phyloP scores from a whole-genome alignment of 176 grass and related monocot genomes.

The Avena atlantica region DNA sequence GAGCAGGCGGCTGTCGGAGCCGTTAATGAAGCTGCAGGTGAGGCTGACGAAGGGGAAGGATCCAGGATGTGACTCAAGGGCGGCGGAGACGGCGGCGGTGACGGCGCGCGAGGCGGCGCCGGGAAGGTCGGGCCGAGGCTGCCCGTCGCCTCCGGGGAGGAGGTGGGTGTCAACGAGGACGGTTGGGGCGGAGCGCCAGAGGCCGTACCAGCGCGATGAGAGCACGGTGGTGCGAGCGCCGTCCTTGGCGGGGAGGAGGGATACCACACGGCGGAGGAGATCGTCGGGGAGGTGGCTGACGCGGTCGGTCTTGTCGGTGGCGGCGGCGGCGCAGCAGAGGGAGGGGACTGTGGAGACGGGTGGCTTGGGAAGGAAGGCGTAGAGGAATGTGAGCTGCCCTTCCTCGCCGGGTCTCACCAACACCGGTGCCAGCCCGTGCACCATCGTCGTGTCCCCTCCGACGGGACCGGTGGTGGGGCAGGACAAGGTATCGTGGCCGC shows the following conservation, averaged over 20 bases:
- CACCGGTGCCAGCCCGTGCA: neutral
- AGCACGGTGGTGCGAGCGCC: constrained; percentile 39
- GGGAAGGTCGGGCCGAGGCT: neutral
- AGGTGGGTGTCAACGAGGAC: constrained; percentile 35
- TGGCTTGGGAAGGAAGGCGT: neutral
- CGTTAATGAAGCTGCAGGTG: neutral
- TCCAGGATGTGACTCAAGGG: constrained; percentile 20
- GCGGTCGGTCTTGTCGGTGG: neutral
- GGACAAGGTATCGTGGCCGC: neutral
- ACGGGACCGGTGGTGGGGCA: neutral
- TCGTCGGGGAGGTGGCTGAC: neutral
- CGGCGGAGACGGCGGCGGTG: neutral
- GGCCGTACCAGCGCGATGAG: constrained; percentile 30
- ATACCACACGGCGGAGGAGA: constrained; percentile 21
- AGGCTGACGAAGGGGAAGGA: constrained; percentile 26
- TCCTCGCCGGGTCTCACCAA: neutral
- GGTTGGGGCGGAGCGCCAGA: constrained; percentile 29
- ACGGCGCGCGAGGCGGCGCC: neutral
- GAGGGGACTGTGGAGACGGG: neutral
- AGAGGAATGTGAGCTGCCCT: neutral
- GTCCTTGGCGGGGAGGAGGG: constrained; percentile 36
- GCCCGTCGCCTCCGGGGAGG: neutral
- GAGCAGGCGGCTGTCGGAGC: neutral
- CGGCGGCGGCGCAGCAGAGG: neutral
- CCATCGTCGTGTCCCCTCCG: neutral